These are phyloP conservation scores for Orbilia javanica DNA, from an alignment of 2,329 filamentous ascomycete species.

Conservation along the genomic window DNA sequence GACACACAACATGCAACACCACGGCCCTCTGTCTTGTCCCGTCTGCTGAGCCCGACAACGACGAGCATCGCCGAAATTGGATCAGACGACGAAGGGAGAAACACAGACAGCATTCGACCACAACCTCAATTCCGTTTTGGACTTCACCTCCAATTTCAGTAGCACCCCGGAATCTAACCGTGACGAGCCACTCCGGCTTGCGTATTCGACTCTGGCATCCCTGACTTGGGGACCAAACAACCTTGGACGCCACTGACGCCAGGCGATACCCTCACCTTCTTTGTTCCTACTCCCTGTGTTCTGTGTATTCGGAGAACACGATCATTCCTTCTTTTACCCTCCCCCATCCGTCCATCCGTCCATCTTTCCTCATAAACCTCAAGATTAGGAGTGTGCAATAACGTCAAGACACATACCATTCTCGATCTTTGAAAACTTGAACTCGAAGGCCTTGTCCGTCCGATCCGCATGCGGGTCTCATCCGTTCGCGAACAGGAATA, in stretches of 20 bases:
- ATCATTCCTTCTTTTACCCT: constrained; percentile 13
- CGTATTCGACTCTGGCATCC: neutral
- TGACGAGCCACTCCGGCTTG: neutral
- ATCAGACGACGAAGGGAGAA: neutral
- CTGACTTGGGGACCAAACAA: neutral
- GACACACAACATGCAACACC: constrained; percentile 15
- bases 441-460: neutral
- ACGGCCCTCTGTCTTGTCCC: neutral
- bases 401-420: neutral
- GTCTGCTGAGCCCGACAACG: neutral
- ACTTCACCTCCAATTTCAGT: neutral
- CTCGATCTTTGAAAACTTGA: constrained; percentile 18
- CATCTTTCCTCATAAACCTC: constrained; percentile 18
- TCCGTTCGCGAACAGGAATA: constrained; percentile 53
- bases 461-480: constrained; percentile 39
- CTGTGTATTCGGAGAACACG: constrained; percentile 3
- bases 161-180: neutral
- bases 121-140: too few relatives aligned
- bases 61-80: constrained; percentile 30
- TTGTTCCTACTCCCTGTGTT: neutral
- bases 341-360: neutral
- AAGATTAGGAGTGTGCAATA: neutral
- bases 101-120: neutral
- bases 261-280: neutral
- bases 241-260: constrained; percentile 17